Base-by-base conservation (phyloP, 257 asterid species). In the Solanum rostratum region DNA sequence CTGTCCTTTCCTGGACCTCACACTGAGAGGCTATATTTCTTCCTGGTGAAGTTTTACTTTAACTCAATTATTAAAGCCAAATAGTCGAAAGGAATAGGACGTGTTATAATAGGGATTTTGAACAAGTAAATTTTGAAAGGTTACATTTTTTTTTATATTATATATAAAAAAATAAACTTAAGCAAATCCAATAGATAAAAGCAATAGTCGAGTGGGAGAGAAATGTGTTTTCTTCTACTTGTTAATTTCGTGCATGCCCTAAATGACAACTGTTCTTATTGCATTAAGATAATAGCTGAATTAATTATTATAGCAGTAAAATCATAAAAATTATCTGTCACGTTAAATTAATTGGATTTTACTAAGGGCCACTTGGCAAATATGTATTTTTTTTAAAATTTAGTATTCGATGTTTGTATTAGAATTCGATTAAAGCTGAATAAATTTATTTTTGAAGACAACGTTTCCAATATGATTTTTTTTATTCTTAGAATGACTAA, bases 381-480 rank as follows among this genome's bases (percentile, higher is more conserved):
- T 33, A n/a, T n/a, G n/a, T n/a, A 0, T 33, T 33, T 33, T 33
- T 3, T 33, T 33, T 33, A 3, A 0, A 4, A 33, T 33, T 33
- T 33, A 1, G 39, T 33, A 33, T 7, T 41, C 45, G 45, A 7
- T 41, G 9, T 0, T 4, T 7, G 2, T 7, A 1, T 6, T 41
- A 41, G 45, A 7, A 41, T 41, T 0, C 45, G 10, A 39, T 0
- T 39, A 39, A 39, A 41, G 45, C 7, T 41, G 10, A 41, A 41
- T 41, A 1, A 1, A 0, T 33, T 0, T 33, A 33, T 41, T 7
- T 41, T 6, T 7, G 2, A 39, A 1, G 45, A 1, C 9, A 1
- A 6, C 2, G 45, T 1, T 39, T 39, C 6, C 45, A 39, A 39
- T 0, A 6, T 6, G 45, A 39, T 7, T 39, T 39, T 39, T 39